Evolutionary conservation across 331 rosid species (phyloP), one percentile per base, ranked within the genome.

Genomic region (Pyracantha coccinea): DNA sequence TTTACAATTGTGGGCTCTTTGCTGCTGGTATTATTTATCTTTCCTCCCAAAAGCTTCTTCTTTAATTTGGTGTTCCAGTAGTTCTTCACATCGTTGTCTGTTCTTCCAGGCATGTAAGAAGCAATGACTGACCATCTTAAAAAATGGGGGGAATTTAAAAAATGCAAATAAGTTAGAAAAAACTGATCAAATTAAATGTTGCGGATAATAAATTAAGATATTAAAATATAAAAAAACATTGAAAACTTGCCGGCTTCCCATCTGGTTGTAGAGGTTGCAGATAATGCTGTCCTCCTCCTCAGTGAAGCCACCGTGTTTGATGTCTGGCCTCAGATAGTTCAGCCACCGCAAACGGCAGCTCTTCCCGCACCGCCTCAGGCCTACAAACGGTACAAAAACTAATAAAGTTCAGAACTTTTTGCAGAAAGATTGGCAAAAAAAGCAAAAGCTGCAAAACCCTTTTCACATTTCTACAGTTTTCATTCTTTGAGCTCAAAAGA

Each of bases 21-120:
- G 47, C 47, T 11, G 47, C 47, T 41, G 47, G 11, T 41, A 11
- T 41, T 41, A 15, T 29, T 66, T 59, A 71, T 68, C 68, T 82
- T 77, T 77, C 83, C 88, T 29, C 89, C 75, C 61, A 87, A 66
- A 0, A 86, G 74, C 85, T 86, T 90, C 87, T 90, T 92, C 90
- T 90, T 93, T n/a, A 93, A 77, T 72, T 86, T 90, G 53, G 98
- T 87, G 85, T 93, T 93, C 98, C 98, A 93, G 61, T 90, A 70
- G 80, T 93, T 93, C 75, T 93, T 93, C 81, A 93, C 90, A 80
- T 90, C 98, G 70, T 93, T 93, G 86, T 93, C 98, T 57, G 98
- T 90, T 83, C 97, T 90, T 23, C 98, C 90, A 47, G 89, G 85
- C 63, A 93, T 88, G 29, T 82, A 78, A 66, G 98, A 84, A 27